Evolutionary conservation across 164 flowering plant genomes (phyloP).

Genomic region (Liriodendron chinense): DNA sequence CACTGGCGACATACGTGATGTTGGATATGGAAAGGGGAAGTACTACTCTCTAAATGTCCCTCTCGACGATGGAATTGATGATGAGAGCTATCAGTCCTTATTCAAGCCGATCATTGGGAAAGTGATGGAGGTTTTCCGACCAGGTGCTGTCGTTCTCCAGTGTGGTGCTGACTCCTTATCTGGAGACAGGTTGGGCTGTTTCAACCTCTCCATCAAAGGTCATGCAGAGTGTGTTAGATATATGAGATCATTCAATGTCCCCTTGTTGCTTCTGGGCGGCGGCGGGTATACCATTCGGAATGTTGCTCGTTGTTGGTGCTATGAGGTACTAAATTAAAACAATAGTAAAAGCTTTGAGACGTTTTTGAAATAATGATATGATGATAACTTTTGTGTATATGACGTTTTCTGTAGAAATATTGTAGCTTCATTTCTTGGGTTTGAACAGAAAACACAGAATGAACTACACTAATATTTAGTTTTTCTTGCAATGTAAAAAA

Average conservation of each 20-base stretch:
- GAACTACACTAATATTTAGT: not conserved
- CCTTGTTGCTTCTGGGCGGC: slow-evolving; percentile 65
- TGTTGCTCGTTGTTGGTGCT: slow-evolving; percentile 89
- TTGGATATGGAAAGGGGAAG: slow-evolving; percentile 48
- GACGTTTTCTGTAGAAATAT: not conserved
- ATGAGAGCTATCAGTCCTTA: slow-evolving; percentile 49
- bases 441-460: not conserved
- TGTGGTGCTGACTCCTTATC: slow-evolving; percentile 80
- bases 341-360: not conserved
- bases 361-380: not conserved
- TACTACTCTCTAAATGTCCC: slow-evolving; percentile 60
- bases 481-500: not conserved
- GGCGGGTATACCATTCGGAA: slow-evolving; percentile 82
- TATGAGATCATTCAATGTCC: slow-evolving; percentile 82
- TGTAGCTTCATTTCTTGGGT: not conserved
- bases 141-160: slow-evolving; percentile 77
- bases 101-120: slow-evolving; percentile 64
- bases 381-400: not conserved
- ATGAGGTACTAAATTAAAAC: slow-evolving; percentile 42
- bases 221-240: slow-evolving; percentile 77
- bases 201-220: slow-evolving; percentile 76
- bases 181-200: slow-evolving; percentile 74
- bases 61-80: slow-evolving; percentile 57
- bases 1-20: slow-evolving; percentile 51
- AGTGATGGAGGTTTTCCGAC: slow-evolving; percentile 71